A percentile compares a stretch with the other conserved stretches of the same genome.
Conservation (phyloP, 176 grass and related monocot species). For the Areca catechu region DNA sequence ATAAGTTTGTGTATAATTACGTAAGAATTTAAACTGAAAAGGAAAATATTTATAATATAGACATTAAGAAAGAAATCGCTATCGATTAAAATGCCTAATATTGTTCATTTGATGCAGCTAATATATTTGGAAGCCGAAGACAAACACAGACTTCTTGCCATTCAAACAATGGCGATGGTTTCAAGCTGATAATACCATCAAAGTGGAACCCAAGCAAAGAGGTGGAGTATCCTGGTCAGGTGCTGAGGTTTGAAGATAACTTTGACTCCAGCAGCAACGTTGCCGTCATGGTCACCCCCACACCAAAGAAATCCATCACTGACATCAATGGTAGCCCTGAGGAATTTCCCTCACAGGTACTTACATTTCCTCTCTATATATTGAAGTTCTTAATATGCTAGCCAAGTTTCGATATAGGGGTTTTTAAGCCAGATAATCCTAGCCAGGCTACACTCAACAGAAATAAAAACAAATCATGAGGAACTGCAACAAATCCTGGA, state of each 20-base stretch:
- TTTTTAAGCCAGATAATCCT: no score
- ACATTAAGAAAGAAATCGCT: no score
- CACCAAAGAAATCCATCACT: constrained; percentile 69
- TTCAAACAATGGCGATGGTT: constrained; percentile 68
- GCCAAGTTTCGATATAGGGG: no score
- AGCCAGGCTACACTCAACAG: no score
- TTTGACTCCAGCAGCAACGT: constrained; percentile 84
- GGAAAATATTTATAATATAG: no score
- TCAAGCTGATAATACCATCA: constrained; percentile 72
- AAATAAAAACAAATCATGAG: no score
- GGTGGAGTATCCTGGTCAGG: constrained; percentile 81
- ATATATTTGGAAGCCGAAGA: constrained; percentile 84
- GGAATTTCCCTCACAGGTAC: constrained; percentile 63
- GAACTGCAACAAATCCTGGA: no score
- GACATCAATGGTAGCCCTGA: constrained; percentile 75
- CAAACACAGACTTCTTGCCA: constrained; percentile 57
- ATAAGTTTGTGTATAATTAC: no score
- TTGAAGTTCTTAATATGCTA: no score
- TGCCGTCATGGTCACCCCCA: constrained; percentile 57
- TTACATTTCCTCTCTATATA: no score
- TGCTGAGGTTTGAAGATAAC: constrained; percentile 92
- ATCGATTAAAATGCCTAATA: no score
- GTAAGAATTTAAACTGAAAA: no score
- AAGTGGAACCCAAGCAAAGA: constrained; percentile 98
- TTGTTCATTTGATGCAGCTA: constrained; percentile 24